Evolutionary conservation across 2,329 filamentous ascomycete genomes (phyloP), one percentile per base, ranked within the genome.

Genomic region (Thielaviopsis ethacetica): DNA sequence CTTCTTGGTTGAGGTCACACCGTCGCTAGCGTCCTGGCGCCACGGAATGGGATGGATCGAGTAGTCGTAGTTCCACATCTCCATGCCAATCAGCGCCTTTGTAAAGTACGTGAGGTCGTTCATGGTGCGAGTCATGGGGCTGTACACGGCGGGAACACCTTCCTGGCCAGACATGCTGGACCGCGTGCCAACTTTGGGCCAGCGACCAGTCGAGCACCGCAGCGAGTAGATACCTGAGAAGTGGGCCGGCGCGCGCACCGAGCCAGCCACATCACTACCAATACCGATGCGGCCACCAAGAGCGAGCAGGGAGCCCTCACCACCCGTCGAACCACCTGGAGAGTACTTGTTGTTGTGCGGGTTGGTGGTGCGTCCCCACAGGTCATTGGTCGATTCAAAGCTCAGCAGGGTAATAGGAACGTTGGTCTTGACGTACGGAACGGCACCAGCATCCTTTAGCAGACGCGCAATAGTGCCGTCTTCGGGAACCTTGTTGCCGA

Each of bases 101-200:
- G 88, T 87, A 69, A 96, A 96, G 72, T 95, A 95, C 0, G 78
- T 79, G 62, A 96, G 73, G 67, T 96, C 91, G 63, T 83, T 80
- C 61, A 95, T 71, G 0, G 90, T 95, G 57, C 90, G 80, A 2
- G 91, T 82, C 91, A 97, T 96, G 5, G 91, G 91, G 60, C 87
- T 91, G 71, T 91, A 95, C 21, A 95, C 89, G 63, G 85, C 88
- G 0, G 88, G 83, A 34, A 96, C 83, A 0, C 90, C 91, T 68
- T 96, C 91, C 68, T 96, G 90, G 0, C 91, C 91, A 0, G 87
- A 83, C 89, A 95, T 95, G 65, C 86, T 91, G 0, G 91, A 95
- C 62, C 80, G 81, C 68, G 89, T 83, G 10, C 89, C 89, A 50
- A 81, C 78, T 70, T 94, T 95, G 1, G 89, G 88, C 89, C 91